Conservation (phyloP, 2,329 filamentous ascomycete genomes). For the Aspergillus fumigatus region DNA sequence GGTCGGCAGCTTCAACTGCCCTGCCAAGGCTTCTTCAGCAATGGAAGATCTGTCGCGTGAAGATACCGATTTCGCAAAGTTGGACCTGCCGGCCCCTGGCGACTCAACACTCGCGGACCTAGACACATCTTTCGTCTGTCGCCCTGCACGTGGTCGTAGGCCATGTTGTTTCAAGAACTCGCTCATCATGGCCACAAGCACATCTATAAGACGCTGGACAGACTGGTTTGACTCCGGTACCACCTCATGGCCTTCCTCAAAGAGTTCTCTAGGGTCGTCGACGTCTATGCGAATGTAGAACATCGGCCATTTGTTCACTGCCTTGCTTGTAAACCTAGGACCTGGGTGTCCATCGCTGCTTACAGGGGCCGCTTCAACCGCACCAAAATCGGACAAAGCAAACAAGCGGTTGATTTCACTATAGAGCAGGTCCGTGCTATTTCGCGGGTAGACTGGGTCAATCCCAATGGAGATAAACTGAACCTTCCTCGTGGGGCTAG, state of each 20-base stretch:
- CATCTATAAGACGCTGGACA: conserved; percentile 55
- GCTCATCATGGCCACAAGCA: conserved; percentile 64
- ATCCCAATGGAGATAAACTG: conserved; percentile 83
- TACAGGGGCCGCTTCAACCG: conserved; percentile 45
- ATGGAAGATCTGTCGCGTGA: neutral
- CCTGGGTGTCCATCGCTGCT: conserved; percentile 40
- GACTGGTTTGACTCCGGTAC: conserved; percentile 35
- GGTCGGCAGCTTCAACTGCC: conserved; percentile 27
- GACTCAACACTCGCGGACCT: neutral
- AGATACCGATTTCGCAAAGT: neutral
- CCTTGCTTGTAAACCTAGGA: conserved; percentile 53
- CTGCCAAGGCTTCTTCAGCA: conserved; percentile 22
- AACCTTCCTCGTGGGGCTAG: conserved; percentile 64
- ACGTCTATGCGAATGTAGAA: conserved; percentile 70
- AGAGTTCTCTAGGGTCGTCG: conserved; percentile 36
- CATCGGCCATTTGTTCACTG: conserved; percentile 80
- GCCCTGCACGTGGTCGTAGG: conserved; percentile 52
- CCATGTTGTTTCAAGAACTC: conserved; percentile 72
- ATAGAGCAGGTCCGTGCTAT: conserved; percentile 63
- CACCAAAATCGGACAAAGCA: conserved; percentile 69
- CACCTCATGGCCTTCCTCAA: conserved; percentile 37
- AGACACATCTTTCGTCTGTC: conserved; percentile 12
- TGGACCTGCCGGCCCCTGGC: conserved; percentile 1
- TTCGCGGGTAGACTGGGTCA: conserved; percentile 55
- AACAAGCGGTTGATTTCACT: conserved; percentile 77